Percentiles rank a stretch among this genome's conserved stretches.
Evolutionary conservation across 306 rosid genomes (phyloP).

Genomic region (Quercus alba): DNA sequence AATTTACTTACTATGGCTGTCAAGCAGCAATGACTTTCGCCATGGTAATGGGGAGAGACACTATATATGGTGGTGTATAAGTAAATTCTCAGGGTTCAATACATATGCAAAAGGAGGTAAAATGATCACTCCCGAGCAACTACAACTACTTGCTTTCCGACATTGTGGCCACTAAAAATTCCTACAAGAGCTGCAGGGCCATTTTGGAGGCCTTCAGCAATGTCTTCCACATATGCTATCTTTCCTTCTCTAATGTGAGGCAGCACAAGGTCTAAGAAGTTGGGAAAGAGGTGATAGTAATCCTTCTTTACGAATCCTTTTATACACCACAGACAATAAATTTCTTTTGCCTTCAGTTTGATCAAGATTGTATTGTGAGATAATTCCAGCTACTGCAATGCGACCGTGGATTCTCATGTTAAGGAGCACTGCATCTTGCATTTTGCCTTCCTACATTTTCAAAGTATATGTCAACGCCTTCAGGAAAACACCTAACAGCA

Average conservation of each 20-base stretch:
- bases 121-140: conserved; percentile 21
- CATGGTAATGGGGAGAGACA: too few species aligned
- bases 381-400: conserved; percentile 58
- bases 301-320: conserved; percentile 49
- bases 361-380: conserved; percentile 48
- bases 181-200: conserved; percentile 36
- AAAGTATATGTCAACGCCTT: conserved; percentile 69
- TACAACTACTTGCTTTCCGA: conserved; percentile 40
- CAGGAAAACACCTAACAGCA: conserved; percentile 41
- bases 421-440: conserved; percentile 52
- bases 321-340: conserved; percentile 24
- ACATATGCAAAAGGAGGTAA: not conserved
- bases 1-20: too few species aligned
- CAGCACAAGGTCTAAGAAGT: conserved; percentile 54
- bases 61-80: too few species aligned
- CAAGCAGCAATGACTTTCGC: too few species aligned
- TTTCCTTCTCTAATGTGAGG: conserved; percentile 56
- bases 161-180: conserved; percentile 35
- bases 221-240: conserved; percentile 31
- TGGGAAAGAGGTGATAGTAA: conserved; percentile 46
- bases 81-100: not conserved
- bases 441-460: conserved; percentile 66
- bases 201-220: conserved; percentile 37
- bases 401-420: conserved; percentile 46
- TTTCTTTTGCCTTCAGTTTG: conserved; percentile 53